These are phyloP conservation scores for Gomphus sp. DNA, from an alignment of 1,284 basidiomycete genomes.

Conservation along the genomic window DNA sequence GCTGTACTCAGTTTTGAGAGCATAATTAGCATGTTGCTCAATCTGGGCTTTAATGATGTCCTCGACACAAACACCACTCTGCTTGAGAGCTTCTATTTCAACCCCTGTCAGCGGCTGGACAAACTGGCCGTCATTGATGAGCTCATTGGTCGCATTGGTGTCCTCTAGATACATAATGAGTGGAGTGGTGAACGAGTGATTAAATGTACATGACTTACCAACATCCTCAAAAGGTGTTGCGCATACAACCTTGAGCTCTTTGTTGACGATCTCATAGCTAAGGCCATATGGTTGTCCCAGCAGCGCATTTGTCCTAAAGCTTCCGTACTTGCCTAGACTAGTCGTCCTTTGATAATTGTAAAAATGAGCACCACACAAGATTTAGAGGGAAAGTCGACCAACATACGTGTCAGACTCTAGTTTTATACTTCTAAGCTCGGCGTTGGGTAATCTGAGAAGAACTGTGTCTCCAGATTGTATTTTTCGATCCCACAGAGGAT, in stretches of 20 bases:
- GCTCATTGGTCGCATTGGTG: conserved; percentile 83
- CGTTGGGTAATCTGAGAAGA: conserved; percentile 58
- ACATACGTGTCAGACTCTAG: conserved; percentile 57
- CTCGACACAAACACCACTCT: conserved; percentile 71
- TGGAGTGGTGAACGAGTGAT: neutral
- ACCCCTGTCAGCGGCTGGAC: conserved; percentile 71
- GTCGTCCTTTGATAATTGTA: conserved; percentile 36
- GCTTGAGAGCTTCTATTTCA: conserved; percentile 77
- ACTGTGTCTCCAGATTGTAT: conserved; percentile 58
- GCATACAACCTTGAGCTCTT: conserved; percentile 52
- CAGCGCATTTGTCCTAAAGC: conserved; percentile 60
- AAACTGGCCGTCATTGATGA: conserved; percentile 74
- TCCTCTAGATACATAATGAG: conserved; percentile 59
- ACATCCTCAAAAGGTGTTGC: conserved; percentile 63
- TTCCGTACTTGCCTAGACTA: conserved; percentile 65
- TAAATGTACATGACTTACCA: conserved; percentile 34
- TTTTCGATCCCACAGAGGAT: neutral
- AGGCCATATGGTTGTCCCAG: conserved; percentile 68
- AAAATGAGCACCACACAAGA: neutral
- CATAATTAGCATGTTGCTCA: conserved; percentile 82
- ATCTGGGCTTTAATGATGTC: conserved; percentile 93
- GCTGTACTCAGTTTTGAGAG: conserved; percentile 90
- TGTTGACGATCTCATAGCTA: conserved; percentile 67
- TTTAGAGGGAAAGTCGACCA: conserved; percentile 6
- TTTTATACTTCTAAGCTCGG: conserved; percentile 58